phyloP scores from a whole-genome alignment of 306 rosid genomes.

The Sesbania bispinosa region DNA sequence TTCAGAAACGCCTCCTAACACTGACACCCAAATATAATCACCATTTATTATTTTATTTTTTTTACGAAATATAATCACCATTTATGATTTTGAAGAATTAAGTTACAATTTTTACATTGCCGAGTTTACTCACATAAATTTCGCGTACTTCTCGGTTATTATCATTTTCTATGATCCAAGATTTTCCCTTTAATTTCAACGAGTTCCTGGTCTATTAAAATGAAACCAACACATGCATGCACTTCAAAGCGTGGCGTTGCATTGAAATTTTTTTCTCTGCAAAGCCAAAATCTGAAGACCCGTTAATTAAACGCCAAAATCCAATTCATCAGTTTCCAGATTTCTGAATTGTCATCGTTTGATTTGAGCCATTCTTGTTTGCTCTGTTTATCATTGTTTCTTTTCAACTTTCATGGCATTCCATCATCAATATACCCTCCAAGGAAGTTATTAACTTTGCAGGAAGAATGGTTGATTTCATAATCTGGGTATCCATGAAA shows the following conservation, averaged over 20 bases:
- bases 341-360: neutral
- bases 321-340: neutral
- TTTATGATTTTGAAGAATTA: no score
- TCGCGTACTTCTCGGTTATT: conserved; percentile 8
- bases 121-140: no score
- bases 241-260: neutral
- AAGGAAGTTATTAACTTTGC: conserved; percentile 3
- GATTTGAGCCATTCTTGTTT: neutral
- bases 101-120: no score
- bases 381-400: neutral
- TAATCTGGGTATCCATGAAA: conserved; percentile 31
- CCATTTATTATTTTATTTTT: no score
- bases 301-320: neutral
- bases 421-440: conserved; percentile 11
- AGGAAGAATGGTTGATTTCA: conserved; percentile 22
- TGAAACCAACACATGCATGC: neutral
- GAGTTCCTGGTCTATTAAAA: conserved; percentile 8
- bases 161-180: conserved; percentile 13
- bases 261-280: neutral
- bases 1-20: no score
- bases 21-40: no score
- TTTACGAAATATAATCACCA: no score
- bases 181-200: neutral
- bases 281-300: neutral
- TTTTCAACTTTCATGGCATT: conserved; percentile 9